Conservation (phyloP, 148 eudicot genomes). For the Dysphania ambrosioides region DNA sequence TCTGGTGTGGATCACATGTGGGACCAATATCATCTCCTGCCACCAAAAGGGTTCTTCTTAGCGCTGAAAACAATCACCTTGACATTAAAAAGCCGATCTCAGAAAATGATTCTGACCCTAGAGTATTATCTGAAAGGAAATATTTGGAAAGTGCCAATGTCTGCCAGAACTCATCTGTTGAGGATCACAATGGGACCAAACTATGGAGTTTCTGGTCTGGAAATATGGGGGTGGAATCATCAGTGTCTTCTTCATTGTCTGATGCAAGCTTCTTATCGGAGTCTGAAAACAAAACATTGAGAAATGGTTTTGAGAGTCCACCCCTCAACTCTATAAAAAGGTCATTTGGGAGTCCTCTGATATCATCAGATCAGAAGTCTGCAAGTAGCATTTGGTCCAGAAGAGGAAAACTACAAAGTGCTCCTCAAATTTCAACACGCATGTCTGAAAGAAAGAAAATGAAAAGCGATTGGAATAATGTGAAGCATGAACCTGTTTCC, state of each 20-base stretch:
- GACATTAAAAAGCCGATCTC: constrained; percentile 22
- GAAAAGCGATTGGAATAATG: constrained; percentile 22
- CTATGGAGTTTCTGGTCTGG: constrained; percentile 40
- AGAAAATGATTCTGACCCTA: background rate
- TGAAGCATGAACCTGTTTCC: constrained; percentile 25
- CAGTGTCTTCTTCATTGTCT: constrained; percentile 32
- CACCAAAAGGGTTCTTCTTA: constrained; percentile 7
- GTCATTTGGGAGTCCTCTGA: constrained; percentile 26
- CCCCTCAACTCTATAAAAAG: constrained; percentile 19
- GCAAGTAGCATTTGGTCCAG: constrained; percentile 50
- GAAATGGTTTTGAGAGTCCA: constrained; percentile 18
- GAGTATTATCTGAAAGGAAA: constrained; percentile 20
- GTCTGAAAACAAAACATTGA: constrained; percentile 23
- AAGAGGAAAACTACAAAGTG: constrained; percentile 16
- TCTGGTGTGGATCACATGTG: constrained; percentile 30
- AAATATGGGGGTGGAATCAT: constrained; percentile 36
- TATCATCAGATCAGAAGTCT: constrained; percentile 34
- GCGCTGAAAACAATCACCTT: constrained; percentile 17
- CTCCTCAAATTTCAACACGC: constrained; percentile 39
- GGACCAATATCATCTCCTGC: constrained; percentile 16
- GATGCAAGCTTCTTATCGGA: constrained; percentile 27
- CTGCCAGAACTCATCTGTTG: constrained; percentile 7
- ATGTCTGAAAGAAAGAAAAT: constrained; percentile 22
- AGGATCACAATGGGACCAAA: constrained; percentile 13
- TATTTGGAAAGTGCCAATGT: constrained; percentile 1